Evolutionary conservation across 148 eudicot species (phyloP), one percentile per base, ranked within the genome.

Genomic region (Amaranthus hypochondriacus): DNA sequence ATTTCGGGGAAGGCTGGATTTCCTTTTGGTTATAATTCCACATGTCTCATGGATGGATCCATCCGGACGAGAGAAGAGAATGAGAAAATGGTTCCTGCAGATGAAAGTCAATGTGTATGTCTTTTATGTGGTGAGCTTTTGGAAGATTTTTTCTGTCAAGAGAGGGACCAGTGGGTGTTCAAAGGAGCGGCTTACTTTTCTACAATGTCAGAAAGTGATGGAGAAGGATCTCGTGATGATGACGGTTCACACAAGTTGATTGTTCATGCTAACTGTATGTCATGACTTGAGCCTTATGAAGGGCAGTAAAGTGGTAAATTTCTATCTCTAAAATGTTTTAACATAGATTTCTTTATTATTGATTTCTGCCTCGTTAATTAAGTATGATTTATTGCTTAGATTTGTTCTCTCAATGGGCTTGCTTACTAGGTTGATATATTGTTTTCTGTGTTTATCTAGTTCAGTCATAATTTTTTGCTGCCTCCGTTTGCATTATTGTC

Each of bases 61-160:
- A 79, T 73, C 63, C 66, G 74, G 48, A 66, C 60, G 54, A 72
- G 71, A 48, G 93, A 81, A 69, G 72, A 70, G 56, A 68, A 58
- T 55, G 85, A 65, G 79, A 76, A 59, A 71, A 79, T 92, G 92
- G 94, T 95, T 79, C 88, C 85, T 61, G 96, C 99, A 48, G 99
- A 95, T 83, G 99, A 95, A 86, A 84, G 78, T 80, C 94, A 90
- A 65, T 87, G 89, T 68, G 89, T 88, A 48, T 95, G 99, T 80
- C 78, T 95, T 72, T 69, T 95, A 71, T 95, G 99, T 81, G 99
- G 99, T 62, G 96, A 92, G 76, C 69, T 92, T 76, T 95, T 95
- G 85, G 97, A 92, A 80, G 97, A 95, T 77, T 84, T 74, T 60
- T 95, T 86, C 76, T 65, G 87, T 78, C 73, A 72, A 51, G 90